Evolutionary conservation across 2,329 filamentous ascomycete species (phyloP).

Genomic region (Aspergillus terreus): DNA sequence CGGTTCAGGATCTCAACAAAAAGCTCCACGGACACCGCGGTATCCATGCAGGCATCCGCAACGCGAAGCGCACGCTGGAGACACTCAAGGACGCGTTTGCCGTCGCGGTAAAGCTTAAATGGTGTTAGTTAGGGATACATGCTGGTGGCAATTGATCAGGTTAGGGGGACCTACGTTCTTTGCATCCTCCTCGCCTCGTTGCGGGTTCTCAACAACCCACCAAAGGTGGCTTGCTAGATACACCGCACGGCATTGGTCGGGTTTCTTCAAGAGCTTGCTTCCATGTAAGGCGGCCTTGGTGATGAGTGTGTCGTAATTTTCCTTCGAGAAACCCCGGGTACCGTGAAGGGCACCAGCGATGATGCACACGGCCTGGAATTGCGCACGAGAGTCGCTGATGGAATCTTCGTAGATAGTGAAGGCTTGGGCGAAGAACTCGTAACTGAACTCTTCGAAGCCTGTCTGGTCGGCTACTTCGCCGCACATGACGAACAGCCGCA

Average conservation of each 20-base stretch:
- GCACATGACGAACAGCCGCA: constrained; percentile 86
- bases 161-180: constrained; percentile 60
- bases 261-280: constrained; percentile 94
- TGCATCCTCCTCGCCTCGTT: constrained; percentile 74
- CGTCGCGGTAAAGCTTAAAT: constrained; percentile 83
- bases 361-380: constrained; percentile 96
- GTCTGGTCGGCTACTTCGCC: constrained; percentile 90
- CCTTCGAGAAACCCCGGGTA: constrained; percentile 85
- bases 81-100: constrained; percentile 94
- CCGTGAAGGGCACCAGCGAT: constrained; percentile 86
- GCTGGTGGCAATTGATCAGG: constrained; percentile 15
- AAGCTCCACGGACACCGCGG: constrained; percentile 90
- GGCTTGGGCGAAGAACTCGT: constrained; percentile 97
- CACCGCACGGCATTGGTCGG: constrained; percentile 93
- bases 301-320: constrained; percentile 98
- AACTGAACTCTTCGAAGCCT: constrained; percentile 90
- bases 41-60: constrained; percentile 98
- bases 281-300: constrained; percentile 96
- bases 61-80: constrained; percentile 92
- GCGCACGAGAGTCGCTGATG: constrained; percentile 89
- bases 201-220: constrained; percentile 87
- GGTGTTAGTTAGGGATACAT: constrained; percentile 5
- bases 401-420: constrained; percentile 98
- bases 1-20: constrained; percentile 98
- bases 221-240: constrained; percentile 95